Percentiles rank a stretch among this genome's conserved stretches.
Conservation (phyloP, 176 grass and related monocot species). For the Lolium rigidum region DNA sequence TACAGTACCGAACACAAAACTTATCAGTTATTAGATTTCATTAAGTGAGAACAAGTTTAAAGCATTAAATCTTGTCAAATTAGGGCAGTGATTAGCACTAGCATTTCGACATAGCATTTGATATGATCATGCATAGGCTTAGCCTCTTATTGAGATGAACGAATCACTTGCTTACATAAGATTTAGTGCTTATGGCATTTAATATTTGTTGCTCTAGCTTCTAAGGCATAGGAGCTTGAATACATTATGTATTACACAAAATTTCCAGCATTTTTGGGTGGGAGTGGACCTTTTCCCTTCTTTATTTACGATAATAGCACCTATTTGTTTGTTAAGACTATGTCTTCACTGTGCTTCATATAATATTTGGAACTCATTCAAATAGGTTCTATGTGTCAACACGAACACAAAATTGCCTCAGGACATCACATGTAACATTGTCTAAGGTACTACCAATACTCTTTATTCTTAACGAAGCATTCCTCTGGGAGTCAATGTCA, state of each 20-base stretch:
- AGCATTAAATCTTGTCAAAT: background rate
- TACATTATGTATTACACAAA: background rate
- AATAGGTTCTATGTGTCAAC: constrained; percentile 88
- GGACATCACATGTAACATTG: constrained; percentile 84
- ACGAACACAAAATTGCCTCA: constrained; percentile 68
- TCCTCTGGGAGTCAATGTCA: background rate
- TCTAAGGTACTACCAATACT: constrained; percentile 63
- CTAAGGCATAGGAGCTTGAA: background rate
- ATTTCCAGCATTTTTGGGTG: background rate
- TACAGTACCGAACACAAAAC: background rate
- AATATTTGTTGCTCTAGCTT: constrained; percentile 14
- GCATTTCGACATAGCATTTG: background rate
- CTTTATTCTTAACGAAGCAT: constrained; percentile 17
- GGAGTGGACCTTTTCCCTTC: background rate
- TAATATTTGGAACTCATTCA: constrained; percentile 36
- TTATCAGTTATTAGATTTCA: background rate
- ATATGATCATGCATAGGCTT: constrained; percentile 1
- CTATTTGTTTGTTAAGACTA: background rate
- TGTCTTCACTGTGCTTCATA: constrained; percentile 8
- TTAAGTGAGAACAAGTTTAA: background rate
- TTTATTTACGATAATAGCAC: background rate
- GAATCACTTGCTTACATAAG: background rate
- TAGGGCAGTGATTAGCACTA: background rate
- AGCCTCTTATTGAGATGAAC: background rate
- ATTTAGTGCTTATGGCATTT: background rate